Conservation (phyloP, 83 land plant genomes). For the Diphasiastrum complanatum region DNA sequence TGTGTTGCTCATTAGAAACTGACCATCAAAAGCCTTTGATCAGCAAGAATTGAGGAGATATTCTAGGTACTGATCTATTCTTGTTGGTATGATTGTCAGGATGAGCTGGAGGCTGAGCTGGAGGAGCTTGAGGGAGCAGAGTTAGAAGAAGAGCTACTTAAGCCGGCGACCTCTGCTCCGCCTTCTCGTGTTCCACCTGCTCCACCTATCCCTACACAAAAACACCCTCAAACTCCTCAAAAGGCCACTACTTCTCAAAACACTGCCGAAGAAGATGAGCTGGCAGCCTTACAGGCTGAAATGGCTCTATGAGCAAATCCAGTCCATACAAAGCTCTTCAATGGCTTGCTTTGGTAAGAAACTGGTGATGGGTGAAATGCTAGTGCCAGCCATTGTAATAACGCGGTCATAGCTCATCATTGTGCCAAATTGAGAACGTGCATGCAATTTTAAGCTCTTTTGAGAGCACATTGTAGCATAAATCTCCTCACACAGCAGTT, state of each 20-base stretch:
- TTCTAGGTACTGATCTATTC: not conserved
- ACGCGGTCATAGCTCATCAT: too few relatives aligned
- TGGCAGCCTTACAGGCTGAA: constrained; percentile 33
- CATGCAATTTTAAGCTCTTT: too few relatives aligned
- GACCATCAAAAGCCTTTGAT: too few relatives aligned
- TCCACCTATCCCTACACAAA: constrained; percentile 9
- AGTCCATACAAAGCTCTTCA: too few relatives aligned
- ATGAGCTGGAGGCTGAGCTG: constrained; percentile 41
- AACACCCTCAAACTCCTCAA: constrained; percentile 16
- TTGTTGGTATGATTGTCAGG: constrained; percentile 18
- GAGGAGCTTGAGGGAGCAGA: constrained; percentile 38
- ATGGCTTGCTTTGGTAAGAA: too few relatives aligned
- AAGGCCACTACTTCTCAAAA: constrained; percentile 6
- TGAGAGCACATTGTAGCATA: too few relatives aligned
- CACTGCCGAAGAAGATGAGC: constrained; percentile 28
- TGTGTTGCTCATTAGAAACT: not conserved
- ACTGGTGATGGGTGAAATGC: too few relatives aligned
- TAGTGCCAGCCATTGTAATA: too few relatives aligned
- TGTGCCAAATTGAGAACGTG: too few relatives aligned
- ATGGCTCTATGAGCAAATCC: constrained; percentile 26
- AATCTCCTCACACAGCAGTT: too few relatives aligned
- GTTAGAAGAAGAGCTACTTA: constrained; percentile 28
- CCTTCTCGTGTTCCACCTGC: constrained; percentile 6
- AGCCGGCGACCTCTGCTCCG: constrained; percentile 24
- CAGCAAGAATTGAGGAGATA: constrained; percentile 5